Evolutionary conservation across 495 filamentous ascomycete genomes (phyloP).

Genomic region (Trichoderma orchidacearum): DNA sequence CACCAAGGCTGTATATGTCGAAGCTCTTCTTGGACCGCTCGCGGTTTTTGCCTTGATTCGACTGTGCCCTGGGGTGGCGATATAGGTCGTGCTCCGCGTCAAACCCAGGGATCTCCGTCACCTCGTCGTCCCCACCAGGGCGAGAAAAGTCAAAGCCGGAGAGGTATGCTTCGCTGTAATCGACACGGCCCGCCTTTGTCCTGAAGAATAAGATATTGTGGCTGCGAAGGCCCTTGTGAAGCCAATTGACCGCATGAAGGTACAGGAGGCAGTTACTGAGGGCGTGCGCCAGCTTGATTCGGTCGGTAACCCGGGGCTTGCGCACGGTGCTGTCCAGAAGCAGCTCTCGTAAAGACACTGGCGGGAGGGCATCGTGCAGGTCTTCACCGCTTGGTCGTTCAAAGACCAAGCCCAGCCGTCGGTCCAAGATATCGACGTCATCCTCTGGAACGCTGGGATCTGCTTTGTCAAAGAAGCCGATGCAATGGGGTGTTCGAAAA

Average conservation of each 20-base stretch:
- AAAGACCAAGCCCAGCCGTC: constrained; percentile 22
- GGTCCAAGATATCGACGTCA: constrained; percentile 19
- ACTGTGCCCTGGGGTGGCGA: constrained; percentile 32
- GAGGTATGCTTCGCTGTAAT: constrained; percentile 26
- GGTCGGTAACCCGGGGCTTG: constrained; percentile 18
- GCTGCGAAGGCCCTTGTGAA: constrained; percentile 45
- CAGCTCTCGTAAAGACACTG: constrained; percentile 19
- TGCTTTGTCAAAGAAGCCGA: constrained; percentile 29
- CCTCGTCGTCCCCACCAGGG: constrained; percentile 33
- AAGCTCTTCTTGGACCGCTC: constrained; percentile 33
- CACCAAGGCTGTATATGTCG: constrained; percentile 43
- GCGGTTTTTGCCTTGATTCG: constrained; percentile 15
- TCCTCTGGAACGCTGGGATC: constrained; percentile 7
- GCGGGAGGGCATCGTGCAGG: constrained; percentile 15
- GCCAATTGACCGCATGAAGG: constrained; percentile 45
- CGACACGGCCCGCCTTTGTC: constrained; percentile 9
- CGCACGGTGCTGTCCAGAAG: constrained; percentile 7
- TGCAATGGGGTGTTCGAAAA: constrained; percentile 28
- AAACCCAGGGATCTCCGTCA: constrained; percentile 34
- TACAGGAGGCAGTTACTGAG: constrained; percentile 23
- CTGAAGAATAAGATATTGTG: constrained; percentile 43
- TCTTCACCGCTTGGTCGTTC: constrained; percentile 16
- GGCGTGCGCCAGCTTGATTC: constrained; percentile 22
- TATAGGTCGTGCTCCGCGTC: constrained; percentile 32
- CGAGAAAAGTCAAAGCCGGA: constrained; percentile 42